These are phyloP conservation scores for Backusella macrospora DNA, from an alignment of 192 early-diverging fungal genomes.

Conservation along the genomic window DNA sequence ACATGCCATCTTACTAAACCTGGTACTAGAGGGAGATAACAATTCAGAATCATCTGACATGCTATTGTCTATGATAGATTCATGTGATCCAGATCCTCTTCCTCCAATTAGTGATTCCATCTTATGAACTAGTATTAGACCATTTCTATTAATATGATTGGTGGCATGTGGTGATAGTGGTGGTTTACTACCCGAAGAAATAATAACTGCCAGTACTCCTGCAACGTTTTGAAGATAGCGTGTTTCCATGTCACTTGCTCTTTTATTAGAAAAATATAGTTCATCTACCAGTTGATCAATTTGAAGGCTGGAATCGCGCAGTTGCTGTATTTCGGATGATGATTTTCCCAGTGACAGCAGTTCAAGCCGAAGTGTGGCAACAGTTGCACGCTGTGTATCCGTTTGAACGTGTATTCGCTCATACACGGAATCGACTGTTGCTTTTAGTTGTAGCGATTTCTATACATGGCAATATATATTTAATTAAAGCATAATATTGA, in stretches of 20 bases:
- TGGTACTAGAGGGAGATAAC: slow-evolving; percentile 5
- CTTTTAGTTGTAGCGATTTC: slow-evolving; percentile 16
- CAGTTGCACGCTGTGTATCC: slow-evolving; percentile 9
- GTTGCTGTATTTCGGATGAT: not conserved
- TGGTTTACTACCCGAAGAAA: not conserved
- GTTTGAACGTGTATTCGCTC: slow-evolving; percentile 15
- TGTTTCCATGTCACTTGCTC: not conserved
- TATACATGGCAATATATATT: slow-evolving; percentile 15
- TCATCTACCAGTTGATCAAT: slow-evolving; percentile 4
- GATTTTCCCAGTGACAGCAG: not conserved
- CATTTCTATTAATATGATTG: not conserved
- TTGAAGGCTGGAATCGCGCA: not conserved
- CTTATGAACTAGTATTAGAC: not conserved
- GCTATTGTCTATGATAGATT: slow-evolving; percentile 7
- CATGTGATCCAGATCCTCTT: not conserved
- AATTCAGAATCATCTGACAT: slow-evolving; percentile 14
- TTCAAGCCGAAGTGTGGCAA: slow-evolving; percentile 5
- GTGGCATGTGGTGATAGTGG: not conserved
- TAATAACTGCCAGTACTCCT: not conserved
- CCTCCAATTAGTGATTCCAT: not conserved
- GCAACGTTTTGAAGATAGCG: slow-evolving; percentile 8
- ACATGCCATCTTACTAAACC: slow-evolving; percentile 9
- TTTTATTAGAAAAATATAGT: slow-evolving; percentile 10
- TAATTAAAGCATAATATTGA: not conserved
- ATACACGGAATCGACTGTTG: slow-evolving; percentile 7